Conservation (phyloP, 352 stramenopile species). For the Pythium rishiriense region DNA sequence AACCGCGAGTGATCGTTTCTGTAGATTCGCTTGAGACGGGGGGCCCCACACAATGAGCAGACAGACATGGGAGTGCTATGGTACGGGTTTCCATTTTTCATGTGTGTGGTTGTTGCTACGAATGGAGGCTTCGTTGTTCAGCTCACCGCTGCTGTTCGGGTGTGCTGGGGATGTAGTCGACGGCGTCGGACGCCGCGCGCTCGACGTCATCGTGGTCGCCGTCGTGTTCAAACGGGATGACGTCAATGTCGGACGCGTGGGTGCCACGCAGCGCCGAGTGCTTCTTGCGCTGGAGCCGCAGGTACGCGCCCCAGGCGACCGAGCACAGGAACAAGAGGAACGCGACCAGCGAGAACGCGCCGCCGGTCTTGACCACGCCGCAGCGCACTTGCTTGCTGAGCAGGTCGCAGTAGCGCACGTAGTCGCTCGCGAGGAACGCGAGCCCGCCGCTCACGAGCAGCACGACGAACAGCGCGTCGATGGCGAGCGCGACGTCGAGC, state of each 20-base stretch:
- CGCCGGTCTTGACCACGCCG: slow-evolving; percentile 42
- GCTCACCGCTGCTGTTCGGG: neutral
- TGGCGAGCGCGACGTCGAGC: slow-evolving; percentile 42
- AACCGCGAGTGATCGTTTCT: too few species aligned
- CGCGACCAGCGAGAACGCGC: slow-evolving; percentile 56
- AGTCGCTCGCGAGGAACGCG: slow-evolving; percentile 63
- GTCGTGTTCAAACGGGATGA: slow-evolving; percentile 8
- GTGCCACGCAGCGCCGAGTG: slow-evolving; percentile 2
- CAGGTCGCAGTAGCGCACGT: slow-evolving; percentile 59
- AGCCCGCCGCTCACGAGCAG: slow-evolving; percentile 67
- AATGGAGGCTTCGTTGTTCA: neutral
- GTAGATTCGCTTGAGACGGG: too few species aligned
- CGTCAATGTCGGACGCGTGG: slow-evolving; percentile 5
- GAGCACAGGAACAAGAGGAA: slow-evolving; percentile 64
- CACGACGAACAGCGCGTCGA: slow-evolving; percentile 69
- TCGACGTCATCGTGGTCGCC: slow-evolving; percentile 4
- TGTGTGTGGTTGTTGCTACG: neutral
- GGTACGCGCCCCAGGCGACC: slow-evolving; percentile 53
- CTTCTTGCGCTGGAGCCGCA: slow-evolving; percentile 13
- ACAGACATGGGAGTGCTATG: too few species aligned
- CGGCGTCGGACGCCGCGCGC: neutral
- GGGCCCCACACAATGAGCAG: too few species aligned
- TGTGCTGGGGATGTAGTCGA: slow-evolving; percentile 14
- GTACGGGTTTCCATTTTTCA: neutral
- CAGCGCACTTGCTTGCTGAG: slow-evolving; percentile 49